Evolutionary conservation across 1,284 basidiomycete genomes (phyloP), one percentile per base, ranked within the genome.

Genomic region (Ceratobasidium theobromae): DNA sequence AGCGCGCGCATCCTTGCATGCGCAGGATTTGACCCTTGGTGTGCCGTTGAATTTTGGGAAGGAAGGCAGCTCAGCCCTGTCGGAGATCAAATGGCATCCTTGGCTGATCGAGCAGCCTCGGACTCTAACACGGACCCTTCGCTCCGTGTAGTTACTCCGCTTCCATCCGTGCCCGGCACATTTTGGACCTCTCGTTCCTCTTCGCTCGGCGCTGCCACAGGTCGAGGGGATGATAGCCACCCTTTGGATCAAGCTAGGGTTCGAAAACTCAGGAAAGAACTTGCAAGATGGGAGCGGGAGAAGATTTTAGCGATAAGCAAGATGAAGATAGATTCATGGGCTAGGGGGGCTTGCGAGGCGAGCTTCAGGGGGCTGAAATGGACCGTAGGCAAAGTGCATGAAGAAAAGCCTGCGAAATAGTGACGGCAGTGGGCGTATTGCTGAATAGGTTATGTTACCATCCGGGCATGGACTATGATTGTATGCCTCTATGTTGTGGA

Each of bases 1-100:
- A 93, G 91, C 11, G 82, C 88, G 67, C 89, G 91, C 69, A 77
- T 95, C n/a, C 82, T 96, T 16, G 90, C 93, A 0, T 84, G 93
- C 73, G 89, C 93, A 0, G 91, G 91, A 3, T 95, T 87, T 73
- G 89, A 95, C 76, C 88, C 93, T 8, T 83, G 86, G 32, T 79
- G 82, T 52, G 86, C 90, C 4, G 81, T 91, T 46, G 78, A 76
- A 30, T 93, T 91, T 75, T 92, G 90, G 90, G 85, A 90, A 74
- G 76, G 78, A 41, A 77, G 81, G 28, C 71, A 75, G 16, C 75
- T 77, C 21, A 66, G 70, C 0, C 72, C 75, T 2, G n/a, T n/a
- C n/a, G n/a, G n/a, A n/a, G n/a, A n/a, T n/a, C n/a, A n/a, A n/a
- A n/a, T n/a, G n/a, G n/a, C n/a, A n/a, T n/a, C n/a, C n/a, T n/a